These are phyloP conservation scores for Clarireedia homoeocarpa DNA, from an alignment of 2,329 filamentous ascomycete genomes.

Conservation along the genomic window DNA sequence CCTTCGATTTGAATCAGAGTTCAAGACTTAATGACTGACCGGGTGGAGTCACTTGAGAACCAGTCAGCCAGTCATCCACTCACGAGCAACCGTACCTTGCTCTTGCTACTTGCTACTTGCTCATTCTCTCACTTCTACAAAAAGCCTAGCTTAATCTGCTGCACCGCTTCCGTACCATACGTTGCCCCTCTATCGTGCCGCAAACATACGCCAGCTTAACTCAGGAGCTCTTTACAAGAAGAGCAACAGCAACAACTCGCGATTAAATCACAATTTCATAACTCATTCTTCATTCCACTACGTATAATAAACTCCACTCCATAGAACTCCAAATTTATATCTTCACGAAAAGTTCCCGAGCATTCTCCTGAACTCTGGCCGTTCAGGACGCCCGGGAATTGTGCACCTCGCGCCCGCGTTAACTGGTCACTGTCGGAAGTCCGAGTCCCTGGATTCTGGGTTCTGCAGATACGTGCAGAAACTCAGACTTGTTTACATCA, in stretches of 20 bases:
- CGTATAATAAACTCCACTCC: neutral
- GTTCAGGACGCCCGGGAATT: constrained; percentile 21
- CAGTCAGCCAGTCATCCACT: no score
- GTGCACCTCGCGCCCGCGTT: constrained; percentile 6
- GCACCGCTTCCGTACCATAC: neutral
- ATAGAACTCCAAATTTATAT: neutral
- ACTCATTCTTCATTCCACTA: neutral
- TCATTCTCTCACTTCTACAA: neutral
- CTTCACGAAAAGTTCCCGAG: constrained; percentile 13
- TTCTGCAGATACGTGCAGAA: constrained; percentile 1
- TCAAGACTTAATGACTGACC: no score
- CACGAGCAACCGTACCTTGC: no score
- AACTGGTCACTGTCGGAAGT: no score
- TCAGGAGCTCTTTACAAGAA: constrained; percentile 7
- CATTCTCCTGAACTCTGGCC: constrained; percentile 20
- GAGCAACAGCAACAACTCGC: constrained; percentile 3
- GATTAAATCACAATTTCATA: neutral
- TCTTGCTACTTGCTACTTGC: no score
- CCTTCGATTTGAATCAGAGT: no score
- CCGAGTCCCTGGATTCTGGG: constrained; percentile 10
- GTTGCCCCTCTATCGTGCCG: neutral
- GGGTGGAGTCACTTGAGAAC: no score
- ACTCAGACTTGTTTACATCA: neutral
- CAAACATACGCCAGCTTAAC: neutral
- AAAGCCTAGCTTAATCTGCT: neutral